phyloP scores from a whole-genome alignment of 495 filamentous ascomycete species.

The Penicillium cataractarum region DNA sequence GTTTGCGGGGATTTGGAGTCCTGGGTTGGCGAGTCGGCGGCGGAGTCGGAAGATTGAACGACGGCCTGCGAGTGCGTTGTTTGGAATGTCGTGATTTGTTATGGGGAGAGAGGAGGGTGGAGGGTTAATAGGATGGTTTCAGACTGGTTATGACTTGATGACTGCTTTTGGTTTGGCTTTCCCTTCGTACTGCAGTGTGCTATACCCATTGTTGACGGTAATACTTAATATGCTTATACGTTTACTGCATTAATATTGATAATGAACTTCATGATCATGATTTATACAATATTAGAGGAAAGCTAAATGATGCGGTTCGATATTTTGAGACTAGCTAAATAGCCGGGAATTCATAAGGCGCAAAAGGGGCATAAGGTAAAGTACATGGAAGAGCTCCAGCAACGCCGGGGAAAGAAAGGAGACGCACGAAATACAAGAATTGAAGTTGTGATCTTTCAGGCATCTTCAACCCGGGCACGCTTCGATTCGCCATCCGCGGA shows the following conservation, averaged over 20 bases:
- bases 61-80: conserved; percentile 30
- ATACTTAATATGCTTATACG: neutral
- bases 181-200: neutral
- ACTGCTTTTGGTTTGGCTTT: neutral
- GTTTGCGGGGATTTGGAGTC: conserved; percentile 85
- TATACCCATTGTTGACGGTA: neutral
- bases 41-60: conserved; percentile 54
- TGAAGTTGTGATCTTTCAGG: neutral
- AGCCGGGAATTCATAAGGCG: neutral
- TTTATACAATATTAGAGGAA: neutral
- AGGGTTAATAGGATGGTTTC: neutral
- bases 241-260: neutral
- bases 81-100: conserved; percentile 29
- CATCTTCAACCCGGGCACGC: conserved; percentile 33
- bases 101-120: neutral
- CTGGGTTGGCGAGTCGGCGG: conserved; percentile 66
- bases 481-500: conserved; percentile 33
- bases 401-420: conserved; percentile 6
- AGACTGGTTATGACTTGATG: neutral
- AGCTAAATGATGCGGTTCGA: neutral
- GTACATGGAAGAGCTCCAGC: conserved; percentile 4
- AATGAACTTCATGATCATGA: neutral
- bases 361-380: neutral
- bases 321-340: neutral
- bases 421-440: neutral